Evolutionary conservation across 257 asterid species (phyloP).

Genomic region (Penstemon barbatus): DNA sequence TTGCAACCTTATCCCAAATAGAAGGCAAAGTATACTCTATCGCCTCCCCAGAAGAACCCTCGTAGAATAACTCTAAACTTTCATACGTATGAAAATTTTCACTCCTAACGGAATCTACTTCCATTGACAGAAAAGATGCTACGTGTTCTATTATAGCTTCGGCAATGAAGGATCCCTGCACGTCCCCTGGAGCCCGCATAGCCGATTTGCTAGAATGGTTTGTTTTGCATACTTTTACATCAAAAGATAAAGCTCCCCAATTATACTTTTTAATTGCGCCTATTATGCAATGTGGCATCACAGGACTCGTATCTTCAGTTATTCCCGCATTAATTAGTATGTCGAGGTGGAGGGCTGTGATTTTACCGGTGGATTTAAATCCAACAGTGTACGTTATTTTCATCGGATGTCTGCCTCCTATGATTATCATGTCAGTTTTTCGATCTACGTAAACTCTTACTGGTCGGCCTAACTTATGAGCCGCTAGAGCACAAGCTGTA

Average conservation of each 20-base stretch:
- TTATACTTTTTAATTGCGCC: conserved; percentile 59
- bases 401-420: conserved; percentile 84
- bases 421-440: conserved; percentile 64
- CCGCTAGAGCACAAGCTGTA: conserved; percentile 78
- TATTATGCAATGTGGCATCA: conserved; percentile 41
- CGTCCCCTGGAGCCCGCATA: conserved; percentile 82
- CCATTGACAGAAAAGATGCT: conserved; percentile 49
- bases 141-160: conserved; percentile 68
- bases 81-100: conserved; percentile 60
- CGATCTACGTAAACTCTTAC: conserved; percentile 65
- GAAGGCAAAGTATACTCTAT: conserved; percentile 53
- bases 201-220: conserved; percentile 61
- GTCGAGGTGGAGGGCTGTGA: conserved; percentile 71
- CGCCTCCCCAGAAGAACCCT: conserved; percentile 35
- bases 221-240: conserved; percentile 71
- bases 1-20: conserved; percentile 62
- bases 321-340: conserved; percentile 65
- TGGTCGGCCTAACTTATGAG: conserved; percentile 64
- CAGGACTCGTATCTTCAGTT: conserved; percentile 51
- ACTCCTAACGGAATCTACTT: conserved; percentile 51
- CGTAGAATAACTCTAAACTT: conserved; percentile 50
- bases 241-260: conserved; percentile 71
- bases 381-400: conserved; percentile 68
- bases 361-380: conserved; percentile 62
- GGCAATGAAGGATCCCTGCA: conserved; percentile 71